Evolutionary conservation across 2,329 filamentous ascomycete species (phyloP), one percentile per base, ranked within the genome.

Genomic region (Talaromyces sp.): DNA sequence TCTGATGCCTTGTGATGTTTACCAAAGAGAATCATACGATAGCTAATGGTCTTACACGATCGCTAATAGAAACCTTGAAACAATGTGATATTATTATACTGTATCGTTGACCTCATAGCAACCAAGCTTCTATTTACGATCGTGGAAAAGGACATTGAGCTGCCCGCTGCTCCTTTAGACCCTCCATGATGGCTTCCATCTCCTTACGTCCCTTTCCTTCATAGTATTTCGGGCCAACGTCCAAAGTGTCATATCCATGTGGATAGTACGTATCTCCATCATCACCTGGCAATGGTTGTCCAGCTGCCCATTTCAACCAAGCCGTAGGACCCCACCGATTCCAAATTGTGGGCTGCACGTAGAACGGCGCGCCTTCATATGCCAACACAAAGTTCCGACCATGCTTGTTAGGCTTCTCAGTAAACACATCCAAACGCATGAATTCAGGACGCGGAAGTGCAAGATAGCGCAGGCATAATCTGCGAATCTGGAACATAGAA

Each of bases 291-390:
- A 80, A 56, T 4, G 76, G 71, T 30, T 73, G 67, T 2, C 80
- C 79, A 8, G 76, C 57, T 7, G 74, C 22, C 60, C 78, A 68
- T 32, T 71, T 76, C 13, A 82, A 51, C 75, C 79, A 78, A 0
- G 79, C 84, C 51, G 69, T 65, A 0, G 79, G 85, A 4, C 82
- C 83, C 84, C 82, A 90, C 52, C 83, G 81, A 62, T 79, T 83
- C 82, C 78, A 83, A 22, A 82, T 66, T 0, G 81, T 87, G 22
- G 78, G 77, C 54, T 80, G 75, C 19, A 82, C 76, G 68, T 89
- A 90, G 73, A 82, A 88, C 1, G 87, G 87, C 43, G 84, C 80
- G 19, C 82, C 81, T 22, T 85, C 77, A 65, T 83, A 88, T 24
- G 74, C 58, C 0, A 74, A 64, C 61, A 73, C 68, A 45, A 78